Evolutionary conservation across 2,329 filamentous ascomycete species (phyloP).

Genomic region (Trichophyton rubrum): DNA sequence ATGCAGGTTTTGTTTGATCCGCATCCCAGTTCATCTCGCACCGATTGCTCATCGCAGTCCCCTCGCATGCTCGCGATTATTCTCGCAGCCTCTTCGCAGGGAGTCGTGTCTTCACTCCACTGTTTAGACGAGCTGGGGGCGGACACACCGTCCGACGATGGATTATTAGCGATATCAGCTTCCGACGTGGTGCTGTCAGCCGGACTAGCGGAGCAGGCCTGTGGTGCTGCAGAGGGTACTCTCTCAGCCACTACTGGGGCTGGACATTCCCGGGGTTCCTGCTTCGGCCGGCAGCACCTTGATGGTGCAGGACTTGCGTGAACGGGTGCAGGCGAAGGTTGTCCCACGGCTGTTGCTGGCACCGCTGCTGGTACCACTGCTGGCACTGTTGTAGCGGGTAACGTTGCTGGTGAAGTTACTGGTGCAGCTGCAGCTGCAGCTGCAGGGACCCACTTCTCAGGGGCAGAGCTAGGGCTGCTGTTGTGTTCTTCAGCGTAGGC

Average conservation of each 20-base stretch:
- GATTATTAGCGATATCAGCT: neutral
- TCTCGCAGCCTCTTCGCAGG: slow-evolving; percentile 15
- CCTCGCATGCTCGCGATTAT: slow-evolving; percentile 17
- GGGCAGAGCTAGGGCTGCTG: neutral
- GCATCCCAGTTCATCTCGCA: slow-evolving; percentile 15
- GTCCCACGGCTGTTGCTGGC: neutral
- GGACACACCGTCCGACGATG: neutral
- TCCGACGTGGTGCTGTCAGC: neutral
- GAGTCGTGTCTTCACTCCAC: slow-evolving; percentile 6
- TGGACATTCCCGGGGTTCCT: neutral
- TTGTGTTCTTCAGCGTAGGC: neutral
- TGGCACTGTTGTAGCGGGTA: too few relatives aligned
- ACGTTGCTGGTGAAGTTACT: too few relatives aligned
- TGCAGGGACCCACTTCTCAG: neutral
- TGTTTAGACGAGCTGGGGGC: neutral
- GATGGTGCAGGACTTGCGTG: neutral
- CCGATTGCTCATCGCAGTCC: slow-evolving; percentile 8
- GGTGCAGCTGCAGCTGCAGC: too few relatives aligned
- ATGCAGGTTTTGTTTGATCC: slow-evolving; percentile 10
- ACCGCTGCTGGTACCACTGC: too few relatives aligned
- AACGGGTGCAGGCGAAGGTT: neutral
- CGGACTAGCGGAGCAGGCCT: neutral
- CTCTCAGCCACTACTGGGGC: neutral
- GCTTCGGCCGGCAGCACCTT: neutral
- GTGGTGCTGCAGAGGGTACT: neutral